A percentile compares a stretch with the other conserved stretches of the same genome.
Evolutionary conservation across 805 yeast species (phyloP).

Genomic region (Babjeviella inositovora): DNA sequence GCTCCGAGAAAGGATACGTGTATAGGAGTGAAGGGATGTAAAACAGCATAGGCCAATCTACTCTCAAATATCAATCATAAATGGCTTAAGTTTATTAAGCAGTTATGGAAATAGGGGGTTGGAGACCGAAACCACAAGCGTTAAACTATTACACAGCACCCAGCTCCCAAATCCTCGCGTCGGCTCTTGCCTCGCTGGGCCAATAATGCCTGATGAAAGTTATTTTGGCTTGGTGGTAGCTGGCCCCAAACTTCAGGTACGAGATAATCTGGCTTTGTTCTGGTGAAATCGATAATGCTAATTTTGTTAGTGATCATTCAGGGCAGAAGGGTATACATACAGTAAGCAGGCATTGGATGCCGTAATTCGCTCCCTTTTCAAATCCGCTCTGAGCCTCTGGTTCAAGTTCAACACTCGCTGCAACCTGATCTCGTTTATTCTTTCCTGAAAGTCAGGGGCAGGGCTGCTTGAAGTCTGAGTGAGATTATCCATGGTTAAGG

Average conservation of each 20-base stretch:
- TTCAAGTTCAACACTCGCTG: conserved; percentile 46
- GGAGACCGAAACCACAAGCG: neutral
- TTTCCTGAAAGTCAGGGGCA: too few species aligned
- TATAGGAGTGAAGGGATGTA: conserved; percentile 24
- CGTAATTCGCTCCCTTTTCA: conserved; percentile 40
- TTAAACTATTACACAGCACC: conserved; percentile 18
- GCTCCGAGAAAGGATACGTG: conserved; percentile 28
- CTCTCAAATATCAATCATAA: too few species aligned
- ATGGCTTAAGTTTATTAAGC: too few species aligned
- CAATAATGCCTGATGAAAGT: conserved; percentile 5
- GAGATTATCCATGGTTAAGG: too few species aligned
- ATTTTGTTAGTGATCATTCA: conserved; percentile 15
- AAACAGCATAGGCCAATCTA: too few species aligned
- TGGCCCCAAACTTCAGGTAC: conserved; percentile 23
- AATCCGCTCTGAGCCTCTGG: conserved; percentile 28
- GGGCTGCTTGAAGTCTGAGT: too few species aligned
- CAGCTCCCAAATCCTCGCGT: conserved; percentile 3
- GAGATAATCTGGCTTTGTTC: conserved; percentile 15
- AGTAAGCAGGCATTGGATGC: conserved; percentile 44
- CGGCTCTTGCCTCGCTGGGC: conserved; percentile 1
- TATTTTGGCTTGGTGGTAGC: conserved; percentile 16
- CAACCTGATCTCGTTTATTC: conserved; percentile 37
- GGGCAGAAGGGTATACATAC: conserved; percentile 3
- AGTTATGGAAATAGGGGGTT: conserved; percentile 29
- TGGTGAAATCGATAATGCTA: conserved; percentile 14